Evolutionary conservation across 371 early-diverging fungal genomes (phyloP), one percentile per base, ranked within the genome.

Genomic region (Sporodiniella umbellata): DNA sequence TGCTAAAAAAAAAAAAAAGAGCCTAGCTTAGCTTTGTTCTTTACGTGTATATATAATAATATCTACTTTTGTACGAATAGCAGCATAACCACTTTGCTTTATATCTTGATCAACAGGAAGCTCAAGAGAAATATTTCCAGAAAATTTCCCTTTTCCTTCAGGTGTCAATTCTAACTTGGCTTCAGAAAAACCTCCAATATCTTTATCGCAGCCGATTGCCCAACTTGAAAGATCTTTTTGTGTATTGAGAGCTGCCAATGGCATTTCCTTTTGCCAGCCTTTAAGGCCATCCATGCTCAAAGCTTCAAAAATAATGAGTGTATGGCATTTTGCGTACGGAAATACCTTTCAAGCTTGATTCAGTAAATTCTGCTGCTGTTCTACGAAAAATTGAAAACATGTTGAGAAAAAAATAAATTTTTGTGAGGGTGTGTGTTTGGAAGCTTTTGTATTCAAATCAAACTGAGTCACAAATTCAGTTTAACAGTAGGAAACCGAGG

Each of bases 51-150:
- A 4, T 8, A 18, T 23, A 5, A 24, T 6, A 24, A 17, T n/a
- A 45, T 28, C 30, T 51, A 84, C 86, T 68, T 84, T 86, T 15
- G 91, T 85, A 53, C 89, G 79, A 42, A 92, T 78, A 44, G 90
- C 92, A 10, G 95, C 96, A 60, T 96, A 96, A 12, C 96, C 96
- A 66, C 89, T 89, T 57, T 84, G 80, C 46, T 83, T 76, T 21
- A 93, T 79, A n/a, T 84, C 80, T 19, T 69, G 66, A 39, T 88
- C 82, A 21, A 75, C 75, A 11, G 95, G 94, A 28, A 94, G 67
- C 42, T 88, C 82, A 6, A 86, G 70, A 4, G 91, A 90, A 21
- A 95, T 62, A 37, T 80, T 76, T 25, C 96, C 96, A 74, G 84
- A 81, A 56, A 96, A 93, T 42, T 72, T 54, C 8, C 81, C 92